Percentiles rank a stretch among this genome's conserved stretches.
Evolutionary conservation across 2,329 filamentous ascomycete genomes (phyloP).

Genomic region (Colletotrichum liriopes): DNA sequence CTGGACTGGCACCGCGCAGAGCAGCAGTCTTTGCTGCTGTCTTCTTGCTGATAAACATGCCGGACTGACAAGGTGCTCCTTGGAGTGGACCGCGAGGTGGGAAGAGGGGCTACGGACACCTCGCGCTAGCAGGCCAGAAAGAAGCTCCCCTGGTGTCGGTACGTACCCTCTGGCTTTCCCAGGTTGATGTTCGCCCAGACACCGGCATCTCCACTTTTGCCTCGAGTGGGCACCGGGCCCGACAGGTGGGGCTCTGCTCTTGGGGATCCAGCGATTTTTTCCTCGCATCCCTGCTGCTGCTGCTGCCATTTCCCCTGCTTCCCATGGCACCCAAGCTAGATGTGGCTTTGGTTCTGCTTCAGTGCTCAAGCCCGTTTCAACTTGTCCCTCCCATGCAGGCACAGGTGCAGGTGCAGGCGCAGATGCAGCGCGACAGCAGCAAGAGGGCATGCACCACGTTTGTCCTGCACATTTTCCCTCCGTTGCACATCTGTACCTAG

Average conservation of each 20-base stretch:
- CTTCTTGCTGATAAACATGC: not conserved
- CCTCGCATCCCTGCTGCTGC: not conserved
- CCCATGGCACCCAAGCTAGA: conserved; percentile 6
- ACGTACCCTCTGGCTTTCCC: conserved; percentile 16
- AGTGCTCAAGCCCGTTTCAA: conserved; percentile 41
- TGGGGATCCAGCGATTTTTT: not conserved
- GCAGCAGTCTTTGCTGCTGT: not conserved
- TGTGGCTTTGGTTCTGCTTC: conserved; percentile 23
- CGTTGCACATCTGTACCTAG: conserved; percentile 22
- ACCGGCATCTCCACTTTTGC: not conserved
- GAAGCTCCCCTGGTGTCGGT: not conserved
- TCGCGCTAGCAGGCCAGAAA: not conserved
- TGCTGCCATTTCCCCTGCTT: not conserved
- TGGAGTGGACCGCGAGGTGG: not conserved
- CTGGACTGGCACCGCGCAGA: not conserved
- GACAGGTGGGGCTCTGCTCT: conserved; percentile 9
- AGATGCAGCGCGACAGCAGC: conserved; percentile 30
- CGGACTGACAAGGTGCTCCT: not conserved
- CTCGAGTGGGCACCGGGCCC: conserved; percentile 3
- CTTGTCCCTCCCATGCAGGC: conserved; percentile 26
- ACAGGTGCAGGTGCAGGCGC: not conserved
- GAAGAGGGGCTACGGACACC: not conserved
- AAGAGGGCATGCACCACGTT: conserved; percentile 27
- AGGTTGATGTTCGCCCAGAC: conserved; percentile 18
- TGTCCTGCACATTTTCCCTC: conserved; percentile 22